A percentile compares a stretch with the other conserved stretches of the same genome.
Conservation (phyloP, 345 rosid genomes). For the Arabidopsis suecica region DNA sequence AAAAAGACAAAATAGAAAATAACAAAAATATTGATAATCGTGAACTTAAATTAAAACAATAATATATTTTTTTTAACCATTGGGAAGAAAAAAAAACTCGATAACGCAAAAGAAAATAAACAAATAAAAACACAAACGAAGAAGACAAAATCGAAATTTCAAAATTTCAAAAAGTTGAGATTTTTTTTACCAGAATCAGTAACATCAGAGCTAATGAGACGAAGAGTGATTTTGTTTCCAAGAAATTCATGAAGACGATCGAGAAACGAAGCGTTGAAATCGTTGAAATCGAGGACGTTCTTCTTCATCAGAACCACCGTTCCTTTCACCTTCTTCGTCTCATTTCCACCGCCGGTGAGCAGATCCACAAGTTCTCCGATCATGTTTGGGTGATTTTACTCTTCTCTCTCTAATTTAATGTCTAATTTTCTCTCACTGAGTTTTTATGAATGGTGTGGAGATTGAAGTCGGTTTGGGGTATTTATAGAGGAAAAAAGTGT, state of each 20-base stretch:
- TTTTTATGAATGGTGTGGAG: not conserved
- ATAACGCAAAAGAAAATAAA: not conserved
- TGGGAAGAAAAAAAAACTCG: not conserved
- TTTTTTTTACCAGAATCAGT: constrained; percentile 50
- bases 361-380: constrained; percentile 39
- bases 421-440: not conserved
- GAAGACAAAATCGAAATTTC: not conserved
- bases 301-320: constrained; percentile 87
- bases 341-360: constrained; percentile 37
- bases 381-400: constrained; percentile 19
- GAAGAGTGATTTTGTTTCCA: constrained; percentile 68
- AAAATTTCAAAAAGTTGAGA: not conserved
- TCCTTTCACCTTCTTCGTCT: constrained; percentile 56
- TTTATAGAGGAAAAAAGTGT: not conserved
- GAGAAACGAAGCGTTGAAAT: constrained; percentile 64
- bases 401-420: not conserved
- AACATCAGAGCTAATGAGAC: constrained; percentile 68
- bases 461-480: not conserved
- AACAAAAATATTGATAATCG: constrained; percentile 26
- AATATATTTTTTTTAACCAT: too few species aligned
- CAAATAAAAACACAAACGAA: not conserved
- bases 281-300: constrained; percentile 84
- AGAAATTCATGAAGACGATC: constrained; percentile 70
- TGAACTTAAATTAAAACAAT: not conserved
- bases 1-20: constrained; percentile 13